Evolutionary conservation across 2,329 filamentous ascomycete genomes (phyloP), one percentile per base, ranked within the genome.

Genomic region (Talaromyces amestolkiae): DNA sequence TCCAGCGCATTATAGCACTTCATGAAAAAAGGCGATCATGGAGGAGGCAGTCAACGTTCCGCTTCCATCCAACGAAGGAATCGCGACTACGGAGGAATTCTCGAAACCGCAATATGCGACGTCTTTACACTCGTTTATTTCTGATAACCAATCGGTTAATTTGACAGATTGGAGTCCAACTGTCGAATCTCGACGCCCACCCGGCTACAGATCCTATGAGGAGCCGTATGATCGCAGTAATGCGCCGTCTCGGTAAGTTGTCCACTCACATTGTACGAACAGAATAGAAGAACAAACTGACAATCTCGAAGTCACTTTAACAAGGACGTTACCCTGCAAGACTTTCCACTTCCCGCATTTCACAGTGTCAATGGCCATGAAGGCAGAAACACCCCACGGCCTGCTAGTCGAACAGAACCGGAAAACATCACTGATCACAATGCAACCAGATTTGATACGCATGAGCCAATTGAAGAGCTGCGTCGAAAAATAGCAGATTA

Each of bases 401-500:
- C 22, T 15, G 3, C 37, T 7, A 61, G 35, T 24, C 41, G 31
- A 47, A 17, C 10, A 49, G 41, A 61, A 6, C 1, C 9, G 33
- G 58, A 61, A 27, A 61, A 61, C 27, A n/a, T 9, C 19, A 37
- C 43, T 33, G 7, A 49, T 19, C 24, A 49, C 39, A 19, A 60
- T n/a, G 15, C 39, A 17, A 33, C 39, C 3, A 49, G 22, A n/a
- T 35, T 49, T 10, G 62, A 58, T 6, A n/a, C 19, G 24, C 41
- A 51, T 2, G 31, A 35, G 1, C 13, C 37, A 27, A 37, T 75
- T 27, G 73, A 75, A 53, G 71, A 71, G 10, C 61, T 75, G 27
- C 72, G 73, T 9, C 70, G 72, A 9, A 70, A 72, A 31, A 67
- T 70, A 31, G 70, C 71, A 6, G 65, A 71, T 56, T 70, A 70